These are phyloP conservation scores for Camelina hispida DNA, from an alignment of 345 rosid genomes.

Conservation along the genomic window DNA sequence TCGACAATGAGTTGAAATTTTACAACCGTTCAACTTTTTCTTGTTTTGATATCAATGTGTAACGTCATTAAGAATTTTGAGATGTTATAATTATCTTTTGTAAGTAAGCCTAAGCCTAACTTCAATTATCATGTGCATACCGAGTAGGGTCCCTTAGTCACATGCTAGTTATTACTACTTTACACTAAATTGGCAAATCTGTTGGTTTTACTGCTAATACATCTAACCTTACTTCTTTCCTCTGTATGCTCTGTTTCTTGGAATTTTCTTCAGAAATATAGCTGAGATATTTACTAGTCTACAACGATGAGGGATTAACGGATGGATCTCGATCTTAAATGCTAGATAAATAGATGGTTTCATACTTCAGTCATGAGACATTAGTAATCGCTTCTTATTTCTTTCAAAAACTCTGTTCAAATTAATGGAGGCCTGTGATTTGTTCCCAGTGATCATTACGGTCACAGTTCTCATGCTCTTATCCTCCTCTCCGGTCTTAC, in stretches of 20 bases:
- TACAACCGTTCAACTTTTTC: constrained; percentile 1
- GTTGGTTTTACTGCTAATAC: background rate
- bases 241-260: constrained; percentile 1
- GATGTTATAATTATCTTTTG: background rate
- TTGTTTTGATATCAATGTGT: background rate
- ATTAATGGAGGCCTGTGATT: constrained; percentile 4
- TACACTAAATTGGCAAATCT: background rate
- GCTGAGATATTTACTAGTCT: background rate
- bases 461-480: background rate
- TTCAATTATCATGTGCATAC: constrained; percentile 11
- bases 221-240: background rate
- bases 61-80: background rate
- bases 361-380: background rate
- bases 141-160: constrained; percentile 1
- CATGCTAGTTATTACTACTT: background rate
- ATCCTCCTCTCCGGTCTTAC: background rate
- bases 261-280: background rate
- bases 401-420: background rate
- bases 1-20: background rate
- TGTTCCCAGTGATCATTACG: background rate
- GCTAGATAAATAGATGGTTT: background rate
- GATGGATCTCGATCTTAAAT: background rate
- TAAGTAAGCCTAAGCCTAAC: background rate
- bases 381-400: background rate
- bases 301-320: background rate